Conservation (phyloP, 2,329 filamentous ascomycete genomes). For the Epichloe uncinata region DNA sequence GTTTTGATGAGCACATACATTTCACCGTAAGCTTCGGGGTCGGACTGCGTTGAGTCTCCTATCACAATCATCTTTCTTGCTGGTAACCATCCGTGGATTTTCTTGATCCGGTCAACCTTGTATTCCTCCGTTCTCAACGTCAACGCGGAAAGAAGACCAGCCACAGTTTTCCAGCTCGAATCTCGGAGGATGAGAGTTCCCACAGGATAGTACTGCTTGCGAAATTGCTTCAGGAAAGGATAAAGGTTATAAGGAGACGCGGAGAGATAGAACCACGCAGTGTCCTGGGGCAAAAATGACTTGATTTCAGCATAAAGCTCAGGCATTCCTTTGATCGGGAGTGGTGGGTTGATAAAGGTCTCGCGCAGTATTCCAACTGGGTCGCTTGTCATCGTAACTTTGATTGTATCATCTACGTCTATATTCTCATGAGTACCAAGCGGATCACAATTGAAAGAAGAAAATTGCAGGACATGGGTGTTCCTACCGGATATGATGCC, state of each 20-base stretch:
- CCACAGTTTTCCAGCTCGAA: slow-evolving; percentile 71
- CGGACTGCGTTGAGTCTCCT: slow-evolving; percentile 82
- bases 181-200: slow-evolving; percentile 80
- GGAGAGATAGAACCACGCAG: slow-evolving; percentile 85
- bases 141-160: slow-evolving; percentile 64
- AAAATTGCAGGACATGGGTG: neutral
- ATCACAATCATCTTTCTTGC: slow-evolving; percentile 68
- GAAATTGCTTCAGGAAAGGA: slow-evolving; percentile 67
- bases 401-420: slow-evolving; percentile 95
- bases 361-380: slow-evolving; percentile 68
- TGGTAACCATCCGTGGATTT: slow-evolving; percentile 69
- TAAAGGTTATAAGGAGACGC: slow-evolving; percentile 93
- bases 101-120: slow-evolving; percentile 68
- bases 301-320: slow-evolving; percentile 62
- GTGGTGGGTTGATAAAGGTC: slow-evolving; percentile 68
- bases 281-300: slow-evolving; percentile 35
- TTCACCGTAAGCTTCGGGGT: slow-evolving; percentile 81
- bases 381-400: slow-evolving; percentile 71
- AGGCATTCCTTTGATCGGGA: slow-evolving; percentile 67
- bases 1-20: slow-evolving; percentile 36
- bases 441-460: neutral
- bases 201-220: slow-evolving; percentile 54
- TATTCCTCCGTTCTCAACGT: slow-evolving; percentile 75
- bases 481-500: slow-evolving; percentile 57
- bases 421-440: neutral